Conservation (phyloP, 148 eudicot genomes). For the Fagopyrum esculentum region DNA sequence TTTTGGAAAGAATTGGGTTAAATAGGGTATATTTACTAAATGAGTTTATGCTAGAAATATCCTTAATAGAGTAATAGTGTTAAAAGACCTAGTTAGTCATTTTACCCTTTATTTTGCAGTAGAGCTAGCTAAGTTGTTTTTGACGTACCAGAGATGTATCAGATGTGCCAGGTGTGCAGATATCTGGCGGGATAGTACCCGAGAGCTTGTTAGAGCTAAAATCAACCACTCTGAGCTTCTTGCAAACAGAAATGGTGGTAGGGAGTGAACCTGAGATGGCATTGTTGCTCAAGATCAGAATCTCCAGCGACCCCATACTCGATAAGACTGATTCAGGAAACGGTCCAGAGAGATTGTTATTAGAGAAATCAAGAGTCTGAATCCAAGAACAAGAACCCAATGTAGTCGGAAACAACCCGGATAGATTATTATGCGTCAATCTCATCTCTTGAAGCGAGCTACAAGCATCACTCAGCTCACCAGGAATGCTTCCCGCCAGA, state of each 20-base stretch:
- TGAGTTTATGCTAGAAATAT: too few relatives aligned
- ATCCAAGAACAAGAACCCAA: slow-evolving; percentile 61
- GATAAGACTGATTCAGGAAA: slow-evolving; percentile 48
- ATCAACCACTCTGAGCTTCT: slow-evolving; percentile 56
- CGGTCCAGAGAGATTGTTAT: slow-evolving; percentile 63
- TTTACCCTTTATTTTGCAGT: too few relatives aligned
- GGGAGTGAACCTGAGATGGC: slow-evolving; percentile 67
- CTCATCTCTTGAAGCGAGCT: slow-evolving; percentile 54
- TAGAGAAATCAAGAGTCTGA: slow-evolving; percentile 58
- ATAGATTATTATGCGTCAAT: slow-evolving; percentile 55
- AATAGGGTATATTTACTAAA: too few relatives aligned
- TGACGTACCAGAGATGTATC: slow-evolving; percentile 14
- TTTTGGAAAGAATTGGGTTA: too few relatives aligned
- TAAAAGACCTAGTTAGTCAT: too few relatives aligned
- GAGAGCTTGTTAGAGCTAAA: slow-evolving; percentile 77
- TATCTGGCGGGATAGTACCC: slow-evolving; percentile 57
- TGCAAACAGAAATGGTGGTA: slow-evolving; percentile 42
- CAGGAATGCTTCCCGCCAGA: slow-evolving; percentile 57
- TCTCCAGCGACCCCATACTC: slow-evolving; percentile 53
- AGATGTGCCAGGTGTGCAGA: slow-evolving; percentile 54
- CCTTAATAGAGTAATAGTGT: too few relatives aligned
- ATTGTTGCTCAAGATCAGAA: slow-evolving; percentile 53
- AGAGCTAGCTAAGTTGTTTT: background rate
- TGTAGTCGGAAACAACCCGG: slow-evolving; percentile 59
- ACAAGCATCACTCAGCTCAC: slow-evolving; percentile 56